Evolutionary conservation across 2,329 filamentous ascomycete genomes (phyloP).

Genomic region (Karstenula rhodostoma): DNA sequence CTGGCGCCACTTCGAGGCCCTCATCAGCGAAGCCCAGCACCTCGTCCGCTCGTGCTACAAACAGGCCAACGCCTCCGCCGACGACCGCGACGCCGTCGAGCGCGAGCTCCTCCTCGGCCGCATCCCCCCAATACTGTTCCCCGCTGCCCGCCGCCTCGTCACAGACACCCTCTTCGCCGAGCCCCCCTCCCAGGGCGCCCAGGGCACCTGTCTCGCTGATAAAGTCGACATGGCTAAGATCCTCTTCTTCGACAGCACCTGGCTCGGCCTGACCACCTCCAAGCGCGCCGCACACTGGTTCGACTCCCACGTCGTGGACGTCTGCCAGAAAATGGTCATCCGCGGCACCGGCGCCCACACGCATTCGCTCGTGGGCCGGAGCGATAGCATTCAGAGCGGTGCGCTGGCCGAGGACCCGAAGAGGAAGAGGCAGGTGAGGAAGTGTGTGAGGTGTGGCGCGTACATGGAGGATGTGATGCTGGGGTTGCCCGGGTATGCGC

Average conservation of each 20-base stretch:
- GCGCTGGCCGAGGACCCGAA: constrained; percentile 16
- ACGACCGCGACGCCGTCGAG: constrained; percentile 50
- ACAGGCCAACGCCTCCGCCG: constrained; percentile 48
- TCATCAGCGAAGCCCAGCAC: constrained; percentile 68
- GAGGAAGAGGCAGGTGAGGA: constrained; percentile 40
- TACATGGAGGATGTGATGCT: constrained; percentile 56
- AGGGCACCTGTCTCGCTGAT: constrained; percentile 60
- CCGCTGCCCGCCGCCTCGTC: constrained; percentile 59
- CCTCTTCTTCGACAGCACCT: constrained; percentile 75
- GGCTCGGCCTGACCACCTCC: constrained; percentile 72
- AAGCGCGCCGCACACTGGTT: constrained; percentile 66
- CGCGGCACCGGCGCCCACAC: constrained; percentile 35
- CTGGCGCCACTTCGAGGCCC: constrained; percentile 55
- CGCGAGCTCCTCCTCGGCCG: constrained; percentile 61
- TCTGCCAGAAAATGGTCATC: constrained; percentile 62
- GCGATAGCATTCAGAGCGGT: constrained; percentile 31
- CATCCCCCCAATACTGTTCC: constrained; percentile 60
- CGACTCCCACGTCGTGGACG: constrained; percentile 66
- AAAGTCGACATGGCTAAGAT: constrained; percentile 72
- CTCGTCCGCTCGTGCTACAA: constrained; percentile 68
- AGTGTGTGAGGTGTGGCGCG: constrained; percentile 56
- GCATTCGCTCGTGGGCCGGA: constrained; percentile 30
- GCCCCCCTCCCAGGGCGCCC: constrained; percentile 50
- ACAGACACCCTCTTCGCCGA: constrained; percentile 49
- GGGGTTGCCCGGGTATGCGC: constrained; percentile 40